These are phyloP conservation scores for Orbilia quercus DNA, from an alignment of 2,329 filamentous ascomycete genomes.

Conservation along the genomic window DNA sequence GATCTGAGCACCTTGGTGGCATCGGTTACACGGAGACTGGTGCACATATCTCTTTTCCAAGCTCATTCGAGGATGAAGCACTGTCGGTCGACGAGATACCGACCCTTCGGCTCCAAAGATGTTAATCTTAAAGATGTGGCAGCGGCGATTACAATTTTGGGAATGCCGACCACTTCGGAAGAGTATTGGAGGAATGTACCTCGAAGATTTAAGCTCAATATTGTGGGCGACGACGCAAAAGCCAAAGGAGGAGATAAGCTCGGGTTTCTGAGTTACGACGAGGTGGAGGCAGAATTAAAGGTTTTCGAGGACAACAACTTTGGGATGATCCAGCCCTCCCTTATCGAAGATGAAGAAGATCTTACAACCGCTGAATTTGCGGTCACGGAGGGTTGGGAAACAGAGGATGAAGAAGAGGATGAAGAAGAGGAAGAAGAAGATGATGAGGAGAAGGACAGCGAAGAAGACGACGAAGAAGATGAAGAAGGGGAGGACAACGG, in stretches of 20 bases:
- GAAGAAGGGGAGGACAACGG: neutral
- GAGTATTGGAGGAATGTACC: slow-evolving; percentile 50
- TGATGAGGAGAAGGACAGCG: slow-evolving; percentile 8
- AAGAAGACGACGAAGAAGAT: neutral
- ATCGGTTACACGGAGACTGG: slow-evolving; percentile 41
- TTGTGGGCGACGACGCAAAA: slow-evolving; percentile 5
- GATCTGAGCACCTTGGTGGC: slow-evolving; percentile 24
- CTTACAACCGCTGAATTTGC: neutral
- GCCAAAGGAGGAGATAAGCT: slow-evolving; percentile 17
- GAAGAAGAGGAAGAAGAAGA: slow-evolving; percentile 3
- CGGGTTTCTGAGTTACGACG: slow-evolving; percentile 35
- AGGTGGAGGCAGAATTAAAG: slow-evolving; percentile 39
- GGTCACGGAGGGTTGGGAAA: slow-evolving; percentile 27
- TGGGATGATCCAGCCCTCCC: neutral
- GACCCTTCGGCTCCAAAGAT: neutral
- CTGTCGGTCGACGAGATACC: neutral
- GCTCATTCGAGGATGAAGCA: slow-evolving; percentile 31
- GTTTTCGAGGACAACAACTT: slow-evolving; percentile 40
- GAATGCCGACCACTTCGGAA: slow-evolving; percentile 49
- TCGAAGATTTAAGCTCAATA: slow-evolving; percentile 25
- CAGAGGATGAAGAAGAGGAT: slow-evolving; percentile 43
- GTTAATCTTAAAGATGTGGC: slow-evolving; percentile 25
- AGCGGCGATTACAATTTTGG: slow-evolving; percentile 43
- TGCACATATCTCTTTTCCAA: slow-evolving; percentile 41
- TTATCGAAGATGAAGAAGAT: neutral